phyloP scores from a whole-genome alignment of 2,329 filamentous ascomycete genomes.

The Exophiala spinifera region DNA sequence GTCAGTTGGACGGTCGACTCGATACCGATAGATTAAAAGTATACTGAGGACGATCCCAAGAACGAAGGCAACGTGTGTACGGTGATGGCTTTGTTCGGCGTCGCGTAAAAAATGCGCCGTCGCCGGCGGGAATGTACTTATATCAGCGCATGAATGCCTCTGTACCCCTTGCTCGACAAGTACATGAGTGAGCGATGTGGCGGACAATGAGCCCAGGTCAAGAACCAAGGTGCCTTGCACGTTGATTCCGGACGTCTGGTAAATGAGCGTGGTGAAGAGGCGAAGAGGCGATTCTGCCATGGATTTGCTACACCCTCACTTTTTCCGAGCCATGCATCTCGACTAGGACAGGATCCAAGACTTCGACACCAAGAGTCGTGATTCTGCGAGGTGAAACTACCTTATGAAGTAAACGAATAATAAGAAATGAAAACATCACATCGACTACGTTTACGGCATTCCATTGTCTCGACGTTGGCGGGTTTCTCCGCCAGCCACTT shows the following conservation, averaged over 20 bases:
- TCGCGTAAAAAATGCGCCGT: constrained; percentile 49
- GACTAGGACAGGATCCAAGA: no score
- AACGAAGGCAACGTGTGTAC: constrained; percentile 54
- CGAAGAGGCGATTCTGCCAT: no score
- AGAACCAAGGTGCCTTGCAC: constrained; percentile 39
- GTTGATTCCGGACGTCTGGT: constrained; percentile 38
- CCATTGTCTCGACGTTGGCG: background rate
- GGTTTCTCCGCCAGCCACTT: background rate
- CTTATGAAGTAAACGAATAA: background rate
- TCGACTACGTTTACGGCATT: background rate
- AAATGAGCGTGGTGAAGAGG: background rate
- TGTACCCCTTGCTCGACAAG: constrained; percentile 49
- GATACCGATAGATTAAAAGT: background rate
- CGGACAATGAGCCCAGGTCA: constrained; percentile 38
- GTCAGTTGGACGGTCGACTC: constrained; percentile 6
- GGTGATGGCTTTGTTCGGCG: constrained; percentile 48
- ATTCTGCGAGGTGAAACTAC: no score
- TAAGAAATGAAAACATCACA: background rate
- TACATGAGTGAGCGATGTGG: constrained; percentile 48
- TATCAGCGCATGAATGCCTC: constrained; percentile 45
- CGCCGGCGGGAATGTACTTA: constrained; percentile 43
- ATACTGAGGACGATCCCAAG: constrained; percentile 48
- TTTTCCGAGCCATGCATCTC: no score
- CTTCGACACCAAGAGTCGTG: no score
- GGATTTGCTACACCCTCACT: no score